A percentile compares a stretch with the other conserved stretches of the same genome.
Conservation (phyloP, 164 flowering plant species). For the Vitis amurensis region DNA sequence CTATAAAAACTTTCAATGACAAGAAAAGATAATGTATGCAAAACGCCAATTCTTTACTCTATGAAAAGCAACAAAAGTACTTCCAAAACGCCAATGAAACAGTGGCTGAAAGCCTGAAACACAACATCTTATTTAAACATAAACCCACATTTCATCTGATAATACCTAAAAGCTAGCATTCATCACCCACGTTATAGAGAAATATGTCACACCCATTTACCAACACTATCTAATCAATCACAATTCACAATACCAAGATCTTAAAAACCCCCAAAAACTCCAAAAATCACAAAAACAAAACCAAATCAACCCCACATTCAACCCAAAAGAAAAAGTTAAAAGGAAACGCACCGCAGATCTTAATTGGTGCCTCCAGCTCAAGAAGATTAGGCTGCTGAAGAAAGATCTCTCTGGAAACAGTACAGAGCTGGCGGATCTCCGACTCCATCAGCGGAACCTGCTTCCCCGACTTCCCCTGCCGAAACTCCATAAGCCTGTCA, state of each 20-base stretch:
- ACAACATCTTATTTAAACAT: not conserved
- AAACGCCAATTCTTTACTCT: no score
- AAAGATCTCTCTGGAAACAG: slow-evolving; percentile 32
- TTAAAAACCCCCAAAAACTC: not conserved
- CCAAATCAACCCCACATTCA: not conserved
- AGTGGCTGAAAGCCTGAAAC: no score
- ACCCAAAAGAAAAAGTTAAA: not conserved
- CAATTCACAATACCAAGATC: no score
- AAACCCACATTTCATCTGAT: not conserved
- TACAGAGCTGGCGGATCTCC: slow-evolving; percentile 41
- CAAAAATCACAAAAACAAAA: not conserved
- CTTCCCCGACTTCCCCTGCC: slow-evolving; percentile 27
- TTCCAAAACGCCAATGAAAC: no score
- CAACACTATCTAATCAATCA: no score
- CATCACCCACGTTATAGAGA: not conserved
- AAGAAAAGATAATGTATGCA: no score
- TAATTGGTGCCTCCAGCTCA: slow-evolving; percentile 43
- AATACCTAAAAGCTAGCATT: not conserved
- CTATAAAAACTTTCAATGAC: no score
- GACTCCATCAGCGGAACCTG: slow-evolving; percentile 40
- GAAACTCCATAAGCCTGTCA: slow-evolving; percentile 31
- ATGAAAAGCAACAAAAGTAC: no score
- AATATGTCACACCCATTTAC: no score
- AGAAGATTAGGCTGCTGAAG: slow-evolving; percentile 42
- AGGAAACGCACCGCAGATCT: slow-evolving; percentile 35